A percentile compares a stretch with the other conserved stretches of the same genome.
These are phyloP conservation scores for Mycosphaerella arachidis DNA, from an alignment of 2,329 filamentous ascomycete genomes.

Conservation along the genomic window DNA sequence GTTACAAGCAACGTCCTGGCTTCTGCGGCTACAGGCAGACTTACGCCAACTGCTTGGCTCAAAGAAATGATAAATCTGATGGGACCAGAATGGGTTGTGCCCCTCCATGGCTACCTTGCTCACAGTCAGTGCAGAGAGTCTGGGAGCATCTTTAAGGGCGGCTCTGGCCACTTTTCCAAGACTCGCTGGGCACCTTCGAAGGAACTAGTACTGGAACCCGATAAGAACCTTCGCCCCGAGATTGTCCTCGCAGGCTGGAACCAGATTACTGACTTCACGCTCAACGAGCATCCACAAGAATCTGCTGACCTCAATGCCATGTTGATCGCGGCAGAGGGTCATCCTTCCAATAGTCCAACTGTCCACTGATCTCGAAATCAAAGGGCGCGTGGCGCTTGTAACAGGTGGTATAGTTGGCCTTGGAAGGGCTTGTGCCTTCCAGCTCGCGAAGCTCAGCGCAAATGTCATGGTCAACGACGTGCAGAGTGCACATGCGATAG, in stretches of 20 bases:
- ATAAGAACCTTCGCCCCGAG: conserved; percentile 63
- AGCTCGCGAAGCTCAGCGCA: conserved; percentile 76
- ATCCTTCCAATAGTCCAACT: conserved; percentile 94
- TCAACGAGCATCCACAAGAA: conserved; percentile 65
- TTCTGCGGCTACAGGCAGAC: conserved; percentile 88
- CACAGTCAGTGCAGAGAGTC: conserved; percentile 78
- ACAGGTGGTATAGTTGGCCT: conserved; percentile 86
- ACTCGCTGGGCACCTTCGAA: conserved; percentile 86
- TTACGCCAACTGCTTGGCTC: conserved; percentile 91
- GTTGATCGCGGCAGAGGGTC: conserved; percentile 84
- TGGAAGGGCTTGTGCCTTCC: conserved; percentile 80
- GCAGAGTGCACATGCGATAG: conserved; percentile 79
- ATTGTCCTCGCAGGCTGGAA: conserved; percentile 58
- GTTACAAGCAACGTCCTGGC: conserved; percentile 90
- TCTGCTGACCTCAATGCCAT: conserved; percentile 78
- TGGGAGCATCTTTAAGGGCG: conserved; percentile 86
- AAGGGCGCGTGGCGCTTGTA: conserved; percentile 75
- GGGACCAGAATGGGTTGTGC: conserved; percentile 90
- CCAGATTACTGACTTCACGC: conserved; percentile 70
- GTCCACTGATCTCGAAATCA: conserved; percentile 91
- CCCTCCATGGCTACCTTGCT: conserved; percentile 78
- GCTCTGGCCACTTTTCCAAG: conserved; percentile 86
- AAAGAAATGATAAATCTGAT: conserved; percentile 78
- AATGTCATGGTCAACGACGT: conserved; percentile 91
- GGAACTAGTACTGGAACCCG: conserved; percentile 82